A percentile compares a stretch with the other conserved stretches of the same genome.
phyloP scores from a whole-genome alignment of 805 yeast species.

The Phaffomyces antillensis region DNA sequence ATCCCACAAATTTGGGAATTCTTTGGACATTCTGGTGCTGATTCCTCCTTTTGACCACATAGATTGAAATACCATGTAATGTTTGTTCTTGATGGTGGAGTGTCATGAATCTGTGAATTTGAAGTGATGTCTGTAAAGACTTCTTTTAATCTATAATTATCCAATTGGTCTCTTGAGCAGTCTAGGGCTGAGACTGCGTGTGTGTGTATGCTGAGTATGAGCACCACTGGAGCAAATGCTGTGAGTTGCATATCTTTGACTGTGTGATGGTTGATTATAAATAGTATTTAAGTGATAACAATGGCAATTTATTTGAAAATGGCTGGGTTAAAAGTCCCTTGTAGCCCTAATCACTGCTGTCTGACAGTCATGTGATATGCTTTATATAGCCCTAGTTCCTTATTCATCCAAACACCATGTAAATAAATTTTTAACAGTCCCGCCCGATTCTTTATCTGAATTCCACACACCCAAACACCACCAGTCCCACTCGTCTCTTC shows the following conservation, averaged over 20 bases:
- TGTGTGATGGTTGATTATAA: too few relatives aligned
- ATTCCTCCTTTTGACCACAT: constrained; percentile 42
- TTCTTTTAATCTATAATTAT: constrained; percentile 16
- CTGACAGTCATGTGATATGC: not conserved
- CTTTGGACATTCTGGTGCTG: constrained; percentile 47
- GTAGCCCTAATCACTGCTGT: not conserved
- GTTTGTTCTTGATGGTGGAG: constrained; percentile 74
- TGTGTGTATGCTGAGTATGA: not conserved
- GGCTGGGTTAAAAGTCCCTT: not conserved
- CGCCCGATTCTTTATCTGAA: not conserved
- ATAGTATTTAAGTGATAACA: too few relatives aligned
- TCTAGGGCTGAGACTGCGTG: constrained; percentile 9
- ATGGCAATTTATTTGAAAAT: not conserved
- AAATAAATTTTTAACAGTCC: not conserved
- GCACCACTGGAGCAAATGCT: not conserved
- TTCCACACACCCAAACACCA: not conserved
- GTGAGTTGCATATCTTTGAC: not conserved
- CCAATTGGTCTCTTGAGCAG: constrained; percentile 16
- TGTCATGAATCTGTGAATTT: constrained; percentile 35
- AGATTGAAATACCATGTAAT: constrained; percentile 66
- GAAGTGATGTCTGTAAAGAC: constrained; percentile 42
- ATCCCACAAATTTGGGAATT: constrained; percentile 78
- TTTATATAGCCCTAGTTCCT: too few relatives aligned
- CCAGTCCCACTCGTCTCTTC: not conserved
- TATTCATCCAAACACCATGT: not conserved